Percentiles rank a stretch among this genome's conserved stretches.
Evolutionary conservation across 306 rosid species (phyloP).

Genomic region (Fragaria iinumae): DNA sequence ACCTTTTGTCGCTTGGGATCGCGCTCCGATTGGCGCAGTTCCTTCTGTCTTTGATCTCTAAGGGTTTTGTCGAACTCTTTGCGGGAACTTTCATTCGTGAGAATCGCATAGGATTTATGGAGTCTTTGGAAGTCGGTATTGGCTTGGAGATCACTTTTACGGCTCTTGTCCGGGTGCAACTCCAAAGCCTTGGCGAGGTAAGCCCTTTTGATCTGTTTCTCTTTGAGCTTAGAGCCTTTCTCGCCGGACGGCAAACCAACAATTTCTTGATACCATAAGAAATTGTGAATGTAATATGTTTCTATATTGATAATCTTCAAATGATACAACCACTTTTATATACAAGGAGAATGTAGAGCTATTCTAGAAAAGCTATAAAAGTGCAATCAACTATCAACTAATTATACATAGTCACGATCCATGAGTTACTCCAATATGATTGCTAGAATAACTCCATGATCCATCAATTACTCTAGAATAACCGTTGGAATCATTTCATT

Average conservation of each 20-base stretch:
- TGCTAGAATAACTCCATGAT: too few species aligned
- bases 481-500: too few species aligned
- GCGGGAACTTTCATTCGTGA: constrained; percentile 73
- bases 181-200: constrained; percentile 51
- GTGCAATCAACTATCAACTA: too few species aligned
- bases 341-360: too few species aligned
- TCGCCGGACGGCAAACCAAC: constrained; percentile 76
- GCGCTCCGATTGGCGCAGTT: constrained; percentile 53
- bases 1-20: constrained; percentile 68
- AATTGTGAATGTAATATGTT: too few species aligned
- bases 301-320: too few species aligned
- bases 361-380: too few species aligned
- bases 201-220: constrained; percentile 44
- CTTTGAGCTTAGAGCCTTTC: constrained; percentile 69
- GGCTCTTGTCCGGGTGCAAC: constrained; percentile 87
- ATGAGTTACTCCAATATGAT: too few species aligned
- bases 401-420: too few species aligned
- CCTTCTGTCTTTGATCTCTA: constrained; percentile 64
- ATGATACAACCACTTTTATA: too few species aligned
- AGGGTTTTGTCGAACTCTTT: constrained; percentile 64
- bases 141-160: constrained; percentile 64
- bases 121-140: constrained; percentile 64
- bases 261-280: too few species aligned
- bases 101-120: constrained; percentile 69
- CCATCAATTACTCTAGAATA: too few species aligned